Conservation (phyloP, 2,329 filamentous ascomycete species). For the Aspergillus puulaauensis region DNA sequence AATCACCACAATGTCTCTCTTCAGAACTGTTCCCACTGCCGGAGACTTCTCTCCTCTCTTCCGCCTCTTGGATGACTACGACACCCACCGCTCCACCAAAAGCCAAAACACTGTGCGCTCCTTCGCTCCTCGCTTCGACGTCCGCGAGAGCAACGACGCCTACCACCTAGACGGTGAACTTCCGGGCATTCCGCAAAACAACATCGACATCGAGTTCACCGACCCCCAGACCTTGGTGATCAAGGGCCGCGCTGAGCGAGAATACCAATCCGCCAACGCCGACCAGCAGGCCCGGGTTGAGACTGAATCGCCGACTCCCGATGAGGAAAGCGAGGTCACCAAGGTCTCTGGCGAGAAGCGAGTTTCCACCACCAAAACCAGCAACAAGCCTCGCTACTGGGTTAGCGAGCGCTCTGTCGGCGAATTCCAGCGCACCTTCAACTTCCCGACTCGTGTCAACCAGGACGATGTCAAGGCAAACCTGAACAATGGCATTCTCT, state of each 20-base stretch:
- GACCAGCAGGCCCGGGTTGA: constrained; percentile 9
- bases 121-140: constrained; percentile 49
- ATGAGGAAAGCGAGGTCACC: constrained; percentile 23
- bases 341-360: constrained; percentile 29
- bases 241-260: constrained; percentile 44
- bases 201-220: constrained; percentile 49
- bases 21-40: constrained; percentile 26
- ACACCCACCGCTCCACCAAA: constrained; percentile 33
- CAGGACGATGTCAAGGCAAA: constrained; percentile 62
- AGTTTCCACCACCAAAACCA: constrained; percentile 15
- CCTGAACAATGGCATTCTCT: constrained; percentile 61
- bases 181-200: constrained; percentile 48
- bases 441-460: constrained; percentile 58
- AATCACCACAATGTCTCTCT: constrained; percentile 35
- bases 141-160: constrained; percentile 44
- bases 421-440: constrained; percentile 60
- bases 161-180: constrained; percentile 52
- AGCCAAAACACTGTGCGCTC: constrained; percentile 22
- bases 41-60: constrained; percentile 47
- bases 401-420: constrained; percentile 60
- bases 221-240: constrained; percentile 49
- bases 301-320: constrained; percentile 22
- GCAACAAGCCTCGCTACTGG: constrained; percentile 53
- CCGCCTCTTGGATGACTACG: constrained; percentile 48
- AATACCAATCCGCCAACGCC: constrained; percentile 35